Base-by-base conservation (phyloP, 495 filamentous ascomycete genomes). In the Hypoxylon trugodes region DNA sequence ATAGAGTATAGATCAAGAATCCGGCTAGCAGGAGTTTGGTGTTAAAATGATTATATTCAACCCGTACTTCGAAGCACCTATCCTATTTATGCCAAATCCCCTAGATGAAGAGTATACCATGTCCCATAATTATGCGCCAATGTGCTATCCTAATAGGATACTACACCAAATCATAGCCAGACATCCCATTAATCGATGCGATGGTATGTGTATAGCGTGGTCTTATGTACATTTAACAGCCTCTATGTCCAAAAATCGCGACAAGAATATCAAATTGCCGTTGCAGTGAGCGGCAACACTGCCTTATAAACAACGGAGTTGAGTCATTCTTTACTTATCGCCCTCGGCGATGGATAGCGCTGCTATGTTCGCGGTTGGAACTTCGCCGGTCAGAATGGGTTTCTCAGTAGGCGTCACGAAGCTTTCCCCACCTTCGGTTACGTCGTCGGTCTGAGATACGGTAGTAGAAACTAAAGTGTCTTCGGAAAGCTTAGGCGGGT, bases 401-500 rank as follows among this genome's bases (percentile, higher is more conserved):
- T 56, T 60, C 46, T 56, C 64, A 9, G 18, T 37, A 7, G 63
- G 46, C 13, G 64, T 54, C 2, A 25, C 52, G 22, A 53, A 59
- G 24, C 42, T 49, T 48, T 53, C 56, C 10, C 64, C 65, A 7
- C 33, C 63, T 33, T 70, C 68, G 12, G 40, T 54, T 6, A n/a
- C 54, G 32, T 57, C 57, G n/a, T 47, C 62, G 2, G 63, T 41
- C 56, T 68, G 54, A 3, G 58, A 60, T 18, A 38, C 63, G 2
- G 60, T 41, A 22, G 26, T 22, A 13, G 69, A 58, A 7, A 45
- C 65, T 0, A 63, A 33, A 4, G 54, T 66, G 6, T 33, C 54
- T 16, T 48, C 57, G 25, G 54, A 16, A 2, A 64, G 53, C 26
- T 65, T 68, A 0, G 67, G 59, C 9, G 64, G 60, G 45, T 68